A percentile compares a stretch with the other conserved stretches of the same genome.
Evolutionary conservation across 148 eudicot genomes (phyloP).

Genomic region (Spergularia marina): DNA sequence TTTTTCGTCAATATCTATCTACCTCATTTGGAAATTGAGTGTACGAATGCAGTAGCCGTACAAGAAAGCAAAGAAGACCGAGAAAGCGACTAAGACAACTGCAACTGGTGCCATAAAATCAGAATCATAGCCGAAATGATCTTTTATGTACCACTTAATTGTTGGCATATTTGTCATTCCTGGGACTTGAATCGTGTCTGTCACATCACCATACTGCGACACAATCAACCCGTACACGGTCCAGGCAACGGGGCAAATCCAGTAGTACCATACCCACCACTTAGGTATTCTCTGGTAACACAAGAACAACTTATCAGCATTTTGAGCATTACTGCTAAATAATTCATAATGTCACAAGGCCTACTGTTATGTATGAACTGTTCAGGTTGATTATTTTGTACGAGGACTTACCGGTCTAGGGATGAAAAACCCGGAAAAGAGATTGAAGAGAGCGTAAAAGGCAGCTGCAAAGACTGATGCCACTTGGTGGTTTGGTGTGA

Average conservation of each 20-base stretch:
- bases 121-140: slow-evolving; percentile 69
- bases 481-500: slow-evolving; percentile 94
- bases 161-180: slow-evolving; percentile 37
- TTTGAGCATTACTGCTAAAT: background rate
- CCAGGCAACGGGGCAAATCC: slow-evolving; percentile 98
- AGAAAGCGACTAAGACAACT: slow-evolving; percentile 61
- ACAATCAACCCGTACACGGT: slow-evolving; percentile 84
- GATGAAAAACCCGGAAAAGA: slow-evolving; percentile 95
- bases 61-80: slow-evolving; percentile 85
- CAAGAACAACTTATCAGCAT: background rate
- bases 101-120: slow-evolving; percentile 85
- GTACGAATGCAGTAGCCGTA: slow-evolving; percentile 78
- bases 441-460: slow-evolving; percentile 82
- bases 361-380: too few relatives aligned
- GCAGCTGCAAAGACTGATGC: slow-evolving; percentile 93
- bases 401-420: slow-evolving; percentile 75
- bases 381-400: background rate
- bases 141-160: slow-evolving; percentile 46
- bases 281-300: slow-evolving; percentile 72
- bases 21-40: slow-evolving; percentile 91
- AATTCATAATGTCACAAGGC: background rate
- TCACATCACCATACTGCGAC: slow-evolving; percentile 78
- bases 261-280: slow-evolving; percentile 99
- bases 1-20: slow-evolving; percentile 12
- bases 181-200: slow-evolving; percentile 37